phyloP scores from a whole-genome alignment of 768 basidiomycete genomes.

The Tephrocybe sp. region DNA sequence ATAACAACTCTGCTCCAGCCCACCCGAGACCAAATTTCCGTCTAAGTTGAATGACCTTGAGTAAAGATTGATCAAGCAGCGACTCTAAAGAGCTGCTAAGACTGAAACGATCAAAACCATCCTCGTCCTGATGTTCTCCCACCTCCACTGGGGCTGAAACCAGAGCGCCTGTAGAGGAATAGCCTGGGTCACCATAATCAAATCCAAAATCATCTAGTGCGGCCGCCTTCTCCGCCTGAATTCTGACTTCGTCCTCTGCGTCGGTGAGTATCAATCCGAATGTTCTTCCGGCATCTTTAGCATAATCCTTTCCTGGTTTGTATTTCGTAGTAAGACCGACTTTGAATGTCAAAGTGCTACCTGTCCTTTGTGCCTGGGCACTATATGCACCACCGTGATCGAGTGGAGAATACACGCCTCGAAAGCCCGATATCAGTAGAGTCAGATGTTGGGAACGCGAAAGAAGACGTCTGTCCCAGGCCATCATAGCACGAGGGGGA shows the following conservation, averaged over 20 bases:
- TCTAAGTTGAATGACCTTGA: constrained; percentile 51
- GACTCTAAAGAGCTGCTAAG: constrained; percentile 62
- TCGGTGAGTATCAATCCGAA: constrained; percentile 46
- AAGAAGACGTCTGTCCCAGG: constrained; percentile 69
- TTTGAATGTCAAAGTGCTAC: constrained; percentile 45
- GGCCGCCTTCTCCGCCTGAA: constrained; percentile 29
- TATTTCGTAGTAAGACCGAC: constrained; percentile 60
- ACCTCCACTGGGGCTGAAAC: constrained; percentile 6
- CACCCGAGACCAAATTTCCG: constrained; percentile 56
- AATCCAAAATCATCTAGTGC: constrained; percentile 25
- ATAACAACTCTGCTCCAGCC: constrained; percentile 64
- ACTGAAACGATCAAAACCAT: constrained; percentile 57
- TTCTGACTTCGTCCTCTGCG: constrained; percentile 36
- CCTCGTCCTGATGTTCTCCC: constrained; percentile 34
- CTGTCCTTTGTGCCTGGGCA: constrained; percentile 29
- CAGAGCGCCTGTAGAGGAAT: constrained; percentile 8
- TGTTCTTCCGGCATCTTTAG: constrained; percentile 43
- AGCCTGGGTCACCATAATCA: constrained; percentile 19
- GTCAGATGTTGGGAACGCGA: constrained; percentile 55
- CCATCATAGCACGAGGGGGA: constrained; percentile 63
- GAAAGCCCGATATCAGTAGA: constrained; percentile 59
- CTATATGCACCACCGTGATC: constrained; percentile 38
- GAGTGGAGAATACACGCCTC: constrained; percentile 52
- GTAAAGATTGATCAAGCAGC: constrained; percentile 53
- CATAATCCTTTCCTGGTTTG: constrained; percentile 55